Base-by-base conservation (phyloP, 176 grass and related monocot species). In the Carex myosuroides region DNA sequence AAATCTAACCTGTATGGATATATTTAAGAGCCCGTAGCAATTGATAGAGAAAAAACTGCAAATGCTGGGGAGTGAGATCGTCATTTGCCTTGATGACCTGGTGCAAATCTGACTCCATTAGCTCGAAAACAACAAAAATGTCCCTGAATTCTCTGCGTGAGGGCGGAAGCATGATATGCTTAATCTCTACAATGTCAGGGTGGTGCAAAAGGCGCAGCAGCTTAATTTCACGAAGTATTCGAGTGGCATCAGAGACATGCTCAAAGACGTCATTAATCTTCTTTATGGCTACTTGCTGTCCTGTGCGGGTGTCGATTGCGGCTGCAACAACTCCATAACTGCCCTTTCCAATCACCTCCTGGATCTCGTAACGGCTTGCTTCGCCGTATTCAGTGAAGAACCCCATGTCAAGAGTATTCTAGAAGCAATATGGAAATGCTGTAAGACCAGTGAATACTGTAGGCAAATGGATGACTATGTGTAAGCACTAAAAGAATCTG, bases 351-450 rank as follows among this genome's bases (percentile, higher is more conserved):
- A 97, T 83, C 11, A 97, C 83, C 83, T 92, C 85, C 87, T 92
- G 87, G 22, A 97, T 92, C 30, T 97, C 89, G 24, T 90, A 97
- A 24, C 71, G 86, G 85, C 75, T 94, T 20, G 90, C 90, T 83
- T 97, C 94, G 53, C 88, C 87, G 64, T 92, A 97, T 80, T 97
- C 94, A 10, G 94, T 97, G 87, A 97, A 97, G 77, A 97, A 97
- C 66, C 89, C 87, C 88, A 88, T 92, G 62, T 80, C 90, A 84
- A 86, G 80, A 42, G 56, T 85, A 82, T 52, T 81, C 85, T 97
- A 37, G 18, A 81, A 62, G 59, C 13, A 64, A 81, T 64, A 63
- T 63, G 59, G 59, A 81, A 64, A 81, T 42, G 44, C 17, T 68
- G 13, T 83, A 42, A 66, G 55, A 81, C 3, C 64, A 53, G 60